Base-by-base conservation (phyloP, 805 yeast species). In the Nakazawaea molendinolei region DNA sequence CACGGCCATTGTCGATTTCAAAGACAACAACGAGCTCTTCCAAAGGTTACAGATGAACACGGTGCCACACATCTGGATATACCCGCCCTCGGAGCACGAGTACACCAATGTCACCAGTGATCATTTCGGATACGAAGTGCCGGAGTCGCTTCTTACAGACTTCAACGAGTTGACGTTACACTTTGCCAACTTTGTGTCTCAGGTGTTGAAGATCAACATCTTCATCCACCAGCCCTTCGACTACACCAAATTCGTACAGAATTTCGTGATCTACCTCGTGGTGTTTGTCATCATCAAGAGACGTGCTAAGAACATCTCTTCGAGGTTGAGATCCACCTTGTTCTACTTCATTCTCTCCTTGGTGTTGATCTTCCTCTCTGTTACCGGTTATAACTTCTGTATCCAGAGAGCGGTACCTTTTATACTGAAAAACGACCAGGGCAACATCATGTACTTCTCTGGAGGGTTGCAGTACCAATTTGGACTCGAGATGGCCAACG, bases 381-480 rank as follows among this genome's bases (percentile, higher is more conserved):
- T 71, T 8, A 66, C 82, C 23, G 94, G 94, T 1, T 72, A 72
- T 45, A 78, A 74, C 57, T 84, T 76, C 51, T 69, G 82, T 1
- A 55, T 69, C 18, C 76, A 78, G 35, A 65, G 78, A 45, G 65
- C 67, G 1, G 74, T 77, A 1, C 86, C 90, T 3, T 74, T 84
- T 33, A 44, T 83, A 14, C 76, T 79, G 1, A 63, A 60, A 37
- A 61, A 69, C 47, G 73, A 67, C 2, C 49, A 72, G 3, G 74
- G 72, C 9, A 57, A 61, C n/a, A 51, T 78, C 3, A 69, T 76
- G 55, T 67, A 62, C 46, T 67, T 79, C 38, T 70, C 82, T 40
- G 86, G 86, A 10, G 86, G 85, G 3, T 55, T 59, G 3, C 71
- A 69, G 38, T 76, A 76, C 63, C 90, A 82, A 56, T 76, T 81